Evolutionary conservation across 345 rosid species (phyloP).

Genomic region (Passiflora organensis): DNA sequence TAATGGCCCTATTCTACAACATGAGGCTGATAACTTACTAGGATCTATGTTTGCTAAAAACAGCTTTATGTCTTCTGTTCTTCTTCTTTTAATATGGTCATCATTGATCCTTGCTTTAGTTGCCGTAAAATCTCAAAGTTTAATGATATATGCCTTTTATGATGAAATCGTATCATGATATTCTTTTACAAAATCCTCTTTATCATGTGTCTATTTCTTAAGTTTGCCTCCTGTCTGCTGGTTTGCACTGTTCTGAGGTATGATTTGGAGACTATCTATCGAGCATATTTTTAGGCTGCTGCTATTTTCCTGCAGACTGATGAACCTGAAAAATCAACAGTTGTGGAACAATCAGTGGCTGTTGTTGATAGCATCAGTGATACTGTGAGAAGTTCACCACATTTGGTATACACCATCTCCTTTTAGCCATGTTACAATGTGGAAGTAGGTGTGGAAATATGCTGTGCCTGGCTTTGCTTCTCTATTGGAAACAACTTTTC

Average conservation of each 20-base stretch:
- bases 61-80: neutral
- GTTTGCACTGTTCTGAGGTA: slow-evolving; percentile 66
- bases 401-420: slow-evolving; percentile 49
- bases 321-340: slow-evolving; percentile 48
- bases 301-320: slow-evolving; percentile 99
- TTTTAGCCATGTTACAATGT: no score
- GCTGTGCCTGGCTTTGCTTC: no score
- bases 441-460: no score
- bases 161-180: neutral
- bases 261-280: slow-evolving; percentile 74
- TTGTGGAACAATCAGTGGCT: slow-evolving; percentile 47
- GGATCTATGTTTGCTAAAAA: no score
- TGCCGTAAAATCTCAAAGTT: neutral
- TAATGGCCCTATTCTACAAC: no score
- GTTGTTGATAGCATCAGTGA: slow-evolving; percentile 35
- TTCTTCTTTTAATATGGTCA: neutral
- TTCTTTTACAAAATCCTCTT: no score
- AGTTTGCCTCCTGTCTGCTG: slow-evolving; percentile 4
- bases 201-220: no score
- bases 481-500: no score
- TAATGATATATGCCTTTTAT: neutral
- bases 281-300: slow-evolving; percentile 99
- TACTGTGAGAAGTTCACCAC: slow-evolving; percentile 60
- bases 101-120: neutral
- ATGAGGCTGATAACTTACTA: no score